A percentile compares a stretch with the other conserved stretches of the same genome.
phyloP scores from a whole-genome alignment of 495 filamentous ascomycete genomes.

The Penicillium subrubescens region DNA sequence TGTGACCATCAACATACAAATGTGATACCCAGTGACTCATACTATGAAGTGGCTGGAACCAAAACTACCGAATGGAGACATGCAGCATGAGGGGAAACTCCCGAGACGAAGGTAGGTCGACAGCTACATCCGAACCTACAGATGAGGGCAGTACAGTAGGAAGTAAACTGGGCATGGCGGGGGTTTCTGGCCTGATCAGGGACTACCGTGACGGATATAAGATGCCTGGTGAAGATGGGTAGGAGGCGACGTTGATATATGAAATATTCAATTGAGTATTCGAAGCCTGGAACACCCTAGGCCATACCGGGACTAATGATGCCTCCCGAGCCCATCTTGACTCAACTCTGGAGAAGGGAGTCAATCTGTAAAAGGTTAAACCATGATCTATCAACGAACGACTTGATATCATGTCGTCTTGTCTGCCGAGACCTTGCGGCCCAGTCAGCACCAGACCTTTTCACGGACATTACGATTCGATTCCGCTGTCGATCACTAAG shows the following conservation, averaged over 20 bases:
- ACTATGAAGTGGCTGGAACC: background rate
- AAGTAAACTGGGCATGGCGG: background rate
- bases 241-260: background rate
- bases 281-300: background rate
- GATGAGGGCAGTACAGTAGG: background rate
- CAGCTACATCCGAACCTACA: background rate
- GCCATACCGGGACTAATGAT: background rate
- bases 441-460: conserved; percentile 50
- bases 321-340: conserved; percentile 27
- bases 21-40: conserved; percentile 8
- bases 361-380: conserved; percentile 46
- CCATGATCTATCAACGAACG: conserved; percentile 37
- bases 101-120: background rate
- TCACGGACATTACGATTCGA: conserved; percentile 47
- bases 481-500: conserved; percentile 74
- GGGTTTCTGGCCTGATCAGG: background rate
- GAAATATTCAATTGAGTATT: background rate
- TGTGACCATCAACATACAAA: background rate
- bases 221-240: background rate
- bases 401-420: conserved; percentile 51
- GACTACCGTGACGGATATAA: background rate
- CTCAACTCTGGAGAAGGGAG: conserved; percentile 52
- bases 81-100: background rate
- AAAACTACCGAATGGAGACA: background rate
- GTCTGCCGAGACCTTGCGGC: conserved; percentile 54